Base-by-base conservation (phyloP, 2,329 filamentous ascomycete genomes). In the Colletotrichum limetticola region DNA sequence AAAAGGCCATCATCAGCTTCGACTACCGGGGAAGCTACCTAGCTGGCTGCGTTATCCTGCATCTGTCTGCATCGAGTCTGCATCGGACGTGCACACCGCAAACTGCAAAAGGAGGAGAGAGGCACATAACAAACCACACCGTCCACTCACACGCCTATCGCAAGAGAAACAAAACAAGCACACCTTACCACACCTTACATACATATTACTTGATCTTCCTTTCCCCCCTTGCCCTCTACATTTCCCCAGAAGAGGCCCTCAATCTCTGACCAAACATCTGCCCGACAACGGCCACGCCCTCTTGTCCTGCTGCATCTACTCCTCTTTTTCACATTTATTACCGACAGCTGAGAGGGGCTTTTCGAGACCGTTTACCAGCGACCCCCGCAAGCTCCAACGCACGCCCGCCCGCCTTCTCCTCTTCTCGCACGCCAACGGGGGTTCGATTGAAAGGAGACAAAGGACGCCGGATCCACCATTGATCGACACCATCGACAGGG, bases 71-170 rank as follows among this genome's bases (percentile, higher is more conserved):
- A 65, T 64, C 61, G 49, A 52, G 22, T 53, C 62, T 37, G 60
- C 66, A 72, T 72, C 71, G 71, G 66, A 70, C 59, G 61, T 72
- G 71, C 71, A 71, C 71, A 72, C 71, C 71, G 71, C 71, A 72
- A 72, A 72, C 66, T 72, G 61, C 55, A 42, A 46, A 61, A 32
- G 30, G 6, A 57, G 30, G 11, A 57, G 30, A 46, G 35, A 49
- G 26, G 49, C 30, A 55, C 28, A 11, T 46, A 28, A 32, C 30
- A 28, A 32, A 55, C 61, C 37, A 37, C 28, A 37, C 19, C 19
- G 55, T 24, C n/a, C 59, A 46, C 55, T 55, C 62, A 24, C 61
- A 59, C 26, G 19, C 42, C 42, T 49, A 49, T 49, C 42, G 42
- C 16, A 49, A n/a, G 42, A 49, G 42, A 49, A 19, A 57, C 55